Evolutionary conservation across 805 yeast species (phyloP).

Genomic region (Ogataea nonfermentans): DNA sequence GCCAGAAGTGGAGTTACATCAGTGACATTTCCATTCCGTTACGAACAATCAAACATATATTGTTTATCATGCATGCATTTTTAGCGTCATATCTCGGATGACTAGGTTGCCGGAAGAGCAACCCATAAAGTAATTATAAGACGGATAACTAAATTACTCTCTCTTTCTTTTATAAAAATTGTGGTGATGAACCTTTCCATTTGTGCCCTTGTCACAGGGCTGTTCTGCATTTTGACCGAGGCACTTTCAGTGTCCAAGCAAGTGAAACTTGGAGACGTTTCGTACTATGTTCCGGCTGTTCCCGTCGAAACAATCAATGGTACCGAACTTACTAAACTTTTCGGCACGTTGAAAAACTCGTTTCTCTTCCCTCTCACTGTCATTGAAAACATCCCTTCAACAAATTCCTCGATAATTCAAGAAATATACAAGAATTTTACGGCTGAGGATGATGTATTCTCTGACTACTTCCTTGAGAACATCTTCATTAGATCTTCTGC

Average conservation of each 20-base stretch:
- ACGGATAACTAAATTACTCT: no score
- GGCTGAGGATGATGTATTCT: conserved; percentile 10
- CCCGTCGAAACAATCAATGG: conserved; percentile 6
- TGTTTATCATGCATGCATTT: no score
- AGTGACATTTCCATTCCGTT: no score
- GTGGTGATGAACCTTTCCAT: no score
- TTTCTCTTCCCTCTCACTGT: conserved; percentile 13
- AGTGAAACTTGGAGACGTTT: conserved; percentile 8
- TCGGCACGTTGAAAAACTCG: conserved; percentile 6
- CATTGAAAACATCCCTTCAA: background rate
- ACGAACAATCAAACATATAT: no score
- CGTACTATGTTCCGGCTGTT: conserved; percentile 11
- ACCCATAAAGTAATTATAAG: no score
- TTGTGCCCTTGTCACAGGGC: no score
- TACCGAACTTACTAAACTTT: background rate
- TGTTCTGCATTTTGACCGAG: background rate
- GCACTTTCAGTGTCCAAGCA: conserved; percentile 14
- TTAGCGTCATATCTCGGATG: no score
- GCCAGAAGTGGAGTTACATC: no score
- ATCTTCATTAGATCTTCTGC: conserved; percentile 3
- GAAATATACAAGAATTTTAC: conserved; percentile 4
- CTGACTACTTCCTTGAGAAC: conserved; percentile 12
- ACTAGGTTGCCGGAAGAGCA: no score
- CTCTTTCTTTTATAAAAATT: no score
- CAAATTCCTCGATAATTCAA: conserved; percentile 1